Percentiles rank a stretch among this genome's conserved stretches.
Evolutionary conservation across 768 basidiomycete genomes (phyloP).

Genomic region (Tylopilus felleus): DNA sequence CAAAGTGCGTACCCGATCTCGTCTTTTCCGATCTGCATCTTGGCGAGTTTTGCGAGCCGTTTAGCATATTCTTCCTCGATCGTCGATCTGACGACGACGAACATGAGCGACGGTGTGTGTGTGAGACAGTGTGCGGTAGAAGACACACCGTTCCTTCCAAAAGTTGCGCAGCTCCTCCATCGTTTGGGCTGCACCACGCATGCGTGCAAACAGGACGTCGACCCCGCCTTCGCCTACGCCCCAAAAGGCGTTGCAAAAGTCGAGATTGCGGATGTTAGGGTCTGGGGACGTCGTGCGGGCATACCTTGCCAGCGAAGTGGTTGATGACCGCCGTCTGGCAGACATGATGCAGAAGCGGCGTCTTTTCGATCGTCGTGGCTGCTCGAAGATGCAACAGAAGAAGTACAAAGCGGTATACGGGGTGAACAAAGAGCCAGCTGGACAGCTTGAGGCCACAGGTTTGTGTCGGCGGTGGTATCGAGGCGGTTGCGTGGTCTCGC

Average conservation of each 20-base stretch:
- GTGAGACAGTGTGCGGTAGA: not conserved
- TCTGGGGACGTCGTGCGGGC: constrained; percentile 52
- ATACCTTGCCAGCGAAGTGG: constrained; percentile 73
- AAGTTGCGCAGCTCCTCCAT: constrained; percentile 84
- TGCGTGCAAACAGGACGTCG: constrained; percentile 85
- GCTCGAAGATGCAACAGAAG: constrained; percentile 14
- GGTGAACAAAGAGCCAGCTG: not conserved
- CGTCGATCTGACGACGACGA: constrained; percentile 51
- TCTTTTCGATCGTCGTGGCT: constrained; percentile 15
- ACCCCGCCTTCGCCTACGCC: constrained; percentile 82
- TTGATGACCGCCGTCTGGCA: constrained; percentile 76
- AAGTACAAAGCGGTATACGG: constrained; percentile 13
- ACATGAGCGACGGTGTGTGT: constrained; percentile 1
- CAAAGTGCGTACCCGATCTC: constrained; percentile 79
- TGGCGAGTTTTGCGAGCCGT: constrained; percentile 74
- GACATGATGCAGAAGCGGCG: constrained; percentile 45
- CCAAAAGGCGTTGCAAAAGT: constrained; percentile 99
- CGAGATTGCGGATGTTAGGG: constrained; percentile 48
- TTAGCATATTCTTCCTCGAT: constrained; percentile 98
- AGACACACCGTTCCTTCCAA: constrained; percentile 89
- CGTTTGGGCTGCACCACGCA: constrained; percentile 81
- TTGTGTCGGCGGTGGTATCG: not conserved
- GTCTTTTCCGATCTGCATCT: constrained; percentile 73
- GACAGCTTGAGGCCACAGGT: not conserved
- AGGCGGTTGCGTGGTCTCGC: constrained; percentile 9